Base-by-base conservation (phyloP, 768 basidiomycete genomes). In the Termitomyces bulborhizus region DNA sequence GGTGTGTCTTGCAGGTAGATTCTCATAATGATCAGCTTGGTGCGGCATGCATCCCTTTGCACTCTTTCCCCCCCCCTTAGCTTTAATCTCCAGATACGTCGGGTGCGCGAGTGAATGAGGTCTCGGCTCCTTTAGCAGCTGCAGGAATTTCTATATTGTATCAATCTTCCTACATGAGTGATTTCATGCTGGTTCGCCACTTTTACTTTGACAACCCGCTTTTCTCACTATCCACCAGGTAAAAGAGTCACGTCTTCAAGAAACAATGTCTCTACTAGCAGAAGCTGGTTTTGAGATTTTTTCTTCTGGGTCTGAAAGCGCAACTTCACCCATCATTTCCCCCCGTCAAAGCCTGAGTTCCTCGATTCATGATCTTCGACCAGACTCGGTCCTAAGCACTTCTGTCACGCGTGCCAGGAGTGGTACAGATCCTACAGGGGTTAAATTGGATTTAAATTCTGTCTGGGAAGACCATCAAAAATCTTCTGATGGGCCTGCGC, bases 131-230 rank as follows among this genome's bases (percentile, higher is more conserved):
- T 32, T 72, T 92, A 18, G 87, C 88, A 11, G 83, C 81, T 12
- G 85, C 84, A 37, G 86, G 87, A 3, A 89, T 92, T 37, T 88
- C 86, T 32, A 91, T 92, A 47, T 72, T 91, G 13, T 92, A 91
- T 67, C 86, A 89, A 64, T 88, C 86, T 5, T 88, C 88, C 2
- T 90, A 91, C 67, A 83, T 82, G 79, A 84, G 86, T 61, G 89
- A 91, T 68, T 90, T 86, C 65, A 87, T 91, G 55, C 84, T 91
- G 60, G 88, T 90, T 63, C 60, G 85, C 71, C 49, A 37, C 58
- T 24, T 39, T 21, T 3, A 48, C 8, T 18, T 29, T 21, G 9
- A 51, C 56, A 8, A 16, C 11, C 26, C 6, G 13, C 12, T 27
- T 49, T 34, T 47, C 59, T 63, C 40, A 63, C 53, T 29, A 48